Conservation (phyloP, 176 grass and related monocot species). For the Zizania latifolia region DNA sequence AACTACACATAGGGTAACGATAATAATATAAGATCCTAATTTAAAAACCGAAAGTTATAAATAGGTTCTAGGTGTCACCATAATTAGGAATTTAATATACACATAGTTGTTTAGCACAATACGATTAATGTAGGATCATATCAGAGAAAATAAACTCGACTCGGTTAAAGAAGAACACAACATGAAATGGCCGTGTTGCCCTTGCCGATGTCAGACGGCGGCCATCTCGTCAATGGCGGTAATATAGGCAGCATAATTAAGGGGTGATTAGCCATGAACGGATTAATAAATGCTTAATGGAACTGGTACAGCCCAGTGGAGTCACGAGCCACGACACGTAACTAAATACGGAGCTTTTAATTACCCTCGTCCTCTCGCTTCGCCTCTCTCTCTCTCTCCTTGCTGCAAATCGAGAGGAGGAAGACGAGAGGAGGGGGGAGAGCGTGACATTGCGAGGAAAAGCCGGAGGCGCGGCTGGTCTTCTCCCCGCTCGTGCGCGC, state of each 20-base stretch:
- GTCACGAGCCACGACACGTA: not conserved
- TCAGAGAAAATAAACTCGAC: no score
- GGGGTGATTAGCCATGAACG: not conserved
- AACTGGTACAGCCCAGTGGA: not conserved
- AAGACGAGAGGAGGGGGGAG: not conserved
- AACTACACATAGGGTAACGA: no score
- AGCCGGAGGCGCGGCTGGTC: no score
- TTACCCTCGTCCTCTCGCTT: not conserved
- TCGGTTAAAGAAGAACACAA: no score
- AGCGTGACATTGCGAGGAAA: not conserved
- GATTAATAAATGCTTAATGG: not conserved
- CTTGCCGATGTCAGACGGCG: not conserved
- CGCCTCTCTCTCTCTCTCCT: not conserved
- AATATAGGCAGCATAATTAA: not conserved
- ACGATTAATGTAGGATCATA: no score
- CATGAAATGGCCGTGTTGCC: not conserved
- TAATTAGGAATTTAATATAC: no score
- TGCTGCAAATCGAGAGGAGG: constrained; percentile 5
- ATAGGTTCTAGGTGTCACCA: no score
- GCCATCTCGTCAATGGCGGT: not conserved
- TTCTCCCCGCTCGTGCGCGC: no score
- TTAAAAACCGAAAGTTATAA: no score
- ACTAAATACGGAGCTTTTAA: constrained; percentile 19
- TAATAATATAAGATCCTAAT: no score
- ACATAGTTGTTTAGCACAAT: no score